Evolutionary conservation across 345 rosid genomes (phyloP), one percentile per base, ranked within the genome.

Genomic region (Salix udensis): DNA sequence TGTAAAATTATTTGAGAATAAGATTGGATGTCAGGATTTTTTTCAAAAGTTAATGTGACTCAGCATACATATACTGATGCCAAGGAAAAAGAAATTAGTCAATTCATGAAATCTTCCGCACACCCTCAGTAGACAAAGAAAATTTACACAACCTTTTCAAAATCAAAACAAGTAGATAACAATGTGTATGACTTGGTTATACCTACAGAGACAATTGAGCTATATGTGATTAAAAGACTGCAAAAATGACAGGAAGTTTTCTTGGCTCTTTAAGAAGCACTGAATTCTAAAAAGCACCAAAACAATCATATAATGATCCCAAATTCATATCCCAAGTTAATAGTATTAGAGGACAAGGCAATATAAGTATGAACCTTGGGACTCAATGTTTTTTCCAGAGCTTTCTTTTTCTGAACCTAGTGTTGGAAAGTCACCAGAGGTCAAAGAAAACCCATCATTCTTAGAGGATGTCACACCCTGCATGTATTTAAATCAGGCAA

Each of bases 351-450:
- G 19, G 34, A 71, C 62, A 66, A 74, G 16, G 68, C 36, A 79
- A 18, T 52, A 7, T 53, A 72, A 28, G 67, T 52, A 82, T 68
- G 18, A 76, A 96, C 98, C 99, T 91, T 89, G 90, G 67, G 88
- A 84, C 62, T 80, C 90, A 7, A 79, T 5, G 81, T 83, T 85
- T 78, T 86, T 91, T 65, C 79, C 91, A 77, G 89, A 83, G 80
- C 76, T 76, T 67, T 87, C 94, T 74, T 87, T 96, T 67, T 94
- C 96, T n/a, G 96, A 85, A 70, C 97, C 97, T 79, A 96, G 98
- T 11, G 91, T 86, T 37, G 99, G 99, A 81, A 96, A 96, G 86
- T 96, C 99, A 77, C 97, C 96, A 70, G 98, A 85, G 65, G 90
- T 82, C 83, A 92, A 86, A 77, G 98, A 89, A 88, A 96, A 96